A percentile compares a stretch with the other conserved stretches of the same genome.
Conservation (phyloP, 2,329 filamentous ascomycete genomes). For the Grosmannia penicillata region DNA sequence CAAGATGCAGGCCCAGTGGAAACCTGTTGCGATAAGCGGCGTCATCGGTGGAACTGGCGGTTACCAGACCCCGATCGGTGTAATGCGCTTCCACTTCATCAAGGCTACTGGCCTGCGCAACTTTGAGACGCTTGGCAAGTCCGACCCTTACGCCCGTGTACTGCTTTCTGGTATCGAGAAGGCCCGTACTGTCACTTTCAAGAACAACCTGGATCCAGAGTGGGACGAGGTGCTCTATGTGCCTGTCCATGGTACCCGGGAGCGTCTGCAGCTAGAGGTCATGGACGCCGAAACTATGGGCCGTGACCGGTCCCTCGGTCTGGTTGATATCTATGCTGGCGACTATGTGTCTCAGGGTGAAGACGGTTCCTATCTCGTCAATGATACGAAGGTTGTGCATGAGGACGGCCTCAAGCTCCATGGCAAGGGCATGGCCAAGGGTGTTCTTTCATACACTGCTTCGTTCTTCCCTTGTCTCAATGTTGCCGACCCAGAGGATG, state of each 20-base stretch:
- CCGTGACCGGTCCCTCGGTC: conserved; percentile 77
- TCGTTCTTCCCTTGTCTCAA: conserved; percentile 86
- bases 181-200: conserved; percentile 83
- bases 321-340: conserved; percentile 59
- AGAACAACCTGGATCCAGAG: conserved; percentile 87
- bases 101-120: conserved; percentile 74
- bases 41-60: conserved; percentile 64
- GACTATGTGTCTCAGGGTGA: conserved; percentile 71
- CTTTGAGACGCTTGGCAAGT: conserved; percentile 89
- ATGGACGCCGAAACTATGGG: conserved; percentile 93
- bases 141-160: conserved; percentile 84
- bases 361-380: conserved; percentile 63
- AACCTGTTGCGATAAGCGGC: conserved; percentile 77
- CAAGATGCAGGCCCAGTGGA: conserved; percentile 90
- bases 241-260: conserved; percentile 70
- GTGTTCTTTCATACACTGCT: conserved; percentile 64
- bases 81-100: conserved; percentile 88
- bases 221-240: conserved; percentile 95
- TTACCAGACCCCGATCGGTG: conserved; percentile 85
- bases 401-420: conserved; percentile 59
- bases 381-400: conserved; percentile 58
- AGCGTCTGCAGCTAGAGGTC: conserved; percentile 78
- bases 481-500: conserved; percentile 75
- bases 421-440: conserved; percentile 61
- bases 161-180: conserved; percentile 83